Base-by-base conservation (phyloP, 1,284 basidiomycete genomes). In the Trichosporon ovoides region DNA sequence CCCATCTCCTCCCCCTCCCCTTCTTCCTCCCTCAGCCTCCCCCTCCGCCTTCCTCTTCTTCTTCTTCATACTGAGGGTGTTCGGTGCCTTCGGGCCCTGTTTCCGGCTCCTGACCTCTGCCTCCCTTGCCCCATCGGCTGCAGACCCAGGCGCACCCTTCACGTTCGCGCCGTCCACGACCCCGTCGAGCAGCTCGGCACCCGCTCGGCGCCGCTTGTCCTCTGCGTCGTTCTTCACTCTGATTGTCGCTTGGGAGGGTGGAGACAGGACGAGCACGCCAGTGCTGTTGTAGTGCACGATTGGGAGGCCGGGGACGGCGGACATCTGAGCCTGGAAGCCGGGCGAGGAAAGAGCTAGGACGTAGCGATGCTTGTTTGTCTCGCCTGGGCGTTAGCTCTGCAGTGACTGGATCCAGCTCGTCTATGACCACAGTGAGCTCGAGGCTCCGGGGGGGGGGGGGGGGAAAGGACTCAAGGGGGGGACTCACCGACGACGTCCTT, bases 21-120 rank as follows among this genome's bases (percentile, higher is more conserved):
- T 33, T 67, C 61, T 54, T 52, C 55, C 19, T 59, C 56, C 38
- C 43, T 56, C 36, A 52, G 53, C 53, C 50, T 60, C 57, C 53
- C 60, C 52, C 55, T 61, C 34, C 18, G 55, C 55, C 50, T 56
- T 20, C 36, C 40, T 40, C 71, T 83, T 87, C 79, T 92, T 92
- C 81, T 92, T 97, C 80, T 91, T 94, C 37, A 94, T 80, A 60
- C 91, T 93, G 4, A 98, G 81, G 14, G 95, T 92, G 78, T 98
- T 98, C 0, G 94, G 91, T 0, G 82, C 90, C 72, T 91, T 94
- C 0, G 87, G 85, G 6, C 43, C 43, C 1, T 85, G 85, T 65
- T 81, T 83, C 73, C 84, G 87, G 72, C 83, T 86, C 43, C 75
- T 78, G n/a, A 56, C 38, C 75, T 78, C 79, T 1, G 77, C 62